Evolutionary conservation across 768 basidiomycete genomes (phyloP).

Genomic region (Lentinula edodes): DNA sequence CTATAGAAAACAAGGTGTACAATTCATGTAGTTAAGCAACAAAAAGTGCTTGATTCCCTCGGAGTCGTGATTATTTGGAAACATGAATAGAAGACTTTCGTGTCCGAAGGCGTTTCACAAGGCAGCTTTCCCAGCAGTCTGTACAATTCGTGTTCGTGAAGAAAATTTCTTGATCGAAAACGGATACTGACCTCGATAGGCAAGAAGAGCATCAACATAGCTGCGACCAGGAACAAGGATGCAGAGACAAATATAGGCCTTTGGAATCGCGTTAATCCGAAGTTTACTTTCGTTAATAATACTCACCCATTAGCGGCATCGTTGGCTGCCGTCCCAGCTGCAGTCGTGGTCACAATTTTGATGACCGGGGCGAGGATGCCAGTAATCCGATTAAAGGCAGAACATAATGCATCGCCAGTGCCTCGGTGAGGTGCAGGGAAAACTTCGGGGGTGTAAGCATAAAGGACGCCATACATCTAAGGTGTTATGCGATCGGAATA

Average conservation of each 20-base stretch:
- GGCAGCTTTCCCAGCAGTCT: constrained; percentile 7
- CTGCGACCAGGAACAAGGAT: background rate
- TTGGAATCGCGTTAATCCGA: background rate
- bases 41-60: too few relatives aligned
- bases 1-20: too few relatives aligned
- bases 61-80: too few relatives aligned
- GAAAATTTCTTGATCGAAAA: background rate
- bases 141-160: background rate
- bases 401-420: constrained; percentile 50
- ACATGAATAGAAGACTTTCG: too few relatives aligned
- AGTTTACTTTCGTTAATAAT: background rate
- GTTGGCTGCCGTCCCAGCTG: background rate
- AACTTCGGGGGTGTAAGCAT: constrained; percentile 44
- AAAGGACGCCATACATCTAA: constrained; percentile 24
- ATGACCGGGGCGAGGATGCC: constrained; percentile 46
- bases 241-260: constrained; percentile 6
- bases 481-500: background rate
- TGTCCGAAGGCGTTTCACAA: background rate
- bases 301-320: constrained; percentile 6
- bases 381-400: constrained; percentile 49
- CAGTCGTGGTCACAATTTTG: constrained; percentile 7
- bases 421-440: constrained; percentile 51
- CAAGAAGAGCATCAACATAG: constrained; percentile 2
- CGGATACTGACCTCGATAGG: constrained; percentile 3
- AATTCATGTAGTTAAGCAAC: too few relatives aligned